Percentiles rank a stretch among this genome's conserved stretches.
Evolutionary conservation across 1,284 basidiomycete species (phyloP).

Genomic region (Apiotrichum mycotoxinovorans): DNA sequence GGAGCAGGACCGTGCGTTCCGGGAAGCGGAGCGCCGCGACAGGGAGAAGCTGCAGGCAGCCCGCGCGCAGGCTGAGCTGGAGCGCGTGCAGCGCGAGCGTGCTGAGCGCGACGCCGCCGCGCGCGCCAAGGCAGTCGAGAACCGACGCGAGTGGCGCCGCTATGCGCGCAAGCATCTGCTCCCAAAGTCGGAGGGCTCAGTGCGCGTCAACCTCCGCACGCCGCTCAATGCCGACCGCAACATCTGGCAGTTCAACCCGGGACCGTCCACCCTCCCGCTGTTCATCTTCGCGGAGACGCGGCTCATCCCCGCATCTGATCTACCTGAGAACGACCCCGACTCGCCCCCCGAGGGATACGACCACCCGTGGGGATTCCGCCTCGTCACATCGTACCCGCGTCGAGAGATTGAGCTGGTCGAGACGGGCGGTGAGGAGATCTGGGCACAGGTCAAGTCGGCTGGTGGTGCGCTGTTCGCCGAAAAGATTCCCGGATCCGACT

Average conservation of each 20-base stretch:
- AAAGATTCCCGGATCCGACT: constrained; percentile 33
- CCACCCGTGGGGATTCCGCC: constrained; percentile 33
- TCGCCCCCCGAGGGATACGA: constrained; percentile 35
- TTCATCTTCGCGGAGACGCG: constrained; percentile 48
- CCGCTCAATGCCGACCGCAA: constrained; percentile 37
- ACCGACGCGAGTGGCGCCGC: constrained; percentile 36
- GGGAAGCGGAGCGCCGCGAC: constrained; percentile 64
- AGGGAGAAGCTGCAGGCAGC: constrained; percentile 52
- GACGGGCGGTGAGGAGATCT: constrained; percentile 32
- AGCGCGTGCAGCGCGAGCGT: constrained; percentile 22
- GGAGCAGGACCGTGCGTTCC: constrained; percentile 77
- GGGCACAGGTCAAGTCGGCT: constrained; percentile 38
- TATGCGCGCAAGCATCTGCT: constrained; percentile 44
- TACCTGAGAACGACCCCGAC: constrained; percentile 29
- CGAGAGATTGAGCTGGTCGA: constrained; percentile 34
- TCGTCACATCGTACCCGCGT: constrained; percentile 45
- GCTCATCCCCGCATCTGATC: constrained; percentile 30
- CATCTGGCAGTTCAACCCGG: constrained; percentile 31
- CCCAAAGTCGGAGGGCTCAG: constrained; percentile 23
- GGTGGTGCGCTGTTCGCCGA: constrained; percentile 48
- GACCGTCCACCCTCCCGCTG: constrained; percentile 29
- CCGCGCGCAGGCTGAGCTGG: constrained; percentile 26
- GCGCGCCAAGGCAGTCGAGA: constrained; percentile 17
- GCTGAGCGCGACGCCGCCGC: constrained; percentile 44
- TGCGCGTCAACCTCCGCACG: constrained; percentile 38